These are phyloP conservation scores for Pulveroboletus frians DNA, from an alignment of 768 basidiomycete species.

Conservation along the genomic window DNA sequence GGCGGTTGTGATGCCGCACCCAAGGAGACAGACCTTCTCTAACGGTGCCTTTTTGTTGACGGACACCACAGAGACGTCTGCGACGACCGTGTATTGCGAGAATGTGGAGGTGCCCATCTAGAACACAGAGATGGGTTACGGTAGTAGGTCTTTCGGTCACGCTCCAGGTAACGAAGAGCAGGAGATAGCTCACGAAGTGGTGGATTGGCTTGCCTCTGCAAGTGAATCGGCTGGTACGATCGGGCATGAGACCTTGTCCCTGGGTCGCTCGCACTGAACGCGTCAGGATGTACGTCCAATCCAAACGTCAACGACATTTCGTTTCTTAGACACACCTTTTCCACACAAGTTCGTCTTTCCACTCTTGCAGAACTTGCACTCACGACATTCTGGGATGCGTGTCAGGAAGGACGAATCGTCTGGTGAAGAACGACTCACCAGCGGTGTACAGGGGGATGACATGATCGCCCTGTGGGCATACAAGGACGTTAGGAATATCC, in stretches of 20 bases:
- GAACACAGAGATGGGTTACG: background rate
- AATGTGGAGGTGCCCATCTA: conserved; percentile 99
- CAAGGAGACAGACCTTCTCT: conserved; percentile 94
- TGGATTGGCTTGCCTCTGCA: conserved; percentile 80
- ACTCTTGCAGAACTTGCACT: conserved; percentile 99
- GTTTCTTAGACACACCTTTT: conserved; percentile 47
- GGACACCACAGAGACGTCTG: conserved; percentile 93
- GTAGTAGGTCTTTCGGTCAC: background rate
- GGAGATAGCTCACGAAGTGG: conserved; percentile 70
- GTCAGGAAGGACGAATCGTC: background rate
- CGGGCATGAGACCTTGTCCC: conserved; percentile 93
- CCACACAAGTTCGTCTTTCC: conserved; percentile 99
- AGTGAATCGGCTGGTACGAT: conserved; percentile 82
- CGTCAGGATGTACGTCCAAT: background rate
- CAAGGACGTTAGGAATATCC: background rate
- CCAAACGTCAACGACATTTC: background rate
- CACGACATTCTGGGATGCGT: conserved; percentile 63
- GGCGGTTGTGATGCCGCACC: conserved; percentile 96
- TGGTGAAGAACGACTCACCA: conserved; percentile 41
- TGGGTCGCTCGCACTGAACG: conserved; percentile 81
- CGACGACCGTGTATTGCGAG: conserved; percentile 99
- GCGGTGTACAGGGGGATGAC: conserved; percentile 97
- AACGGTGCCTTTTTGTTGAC: conserved; percentile 83
- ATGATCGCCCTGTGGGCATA: conserved; percentile 69
- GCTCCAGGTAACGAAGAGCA: background rate